These are phyloP conservation scores for Chaetoceros muelleri DNA, from an alignment of 108 stramenopile genomes.

Conservation along the genomic window DNA sequence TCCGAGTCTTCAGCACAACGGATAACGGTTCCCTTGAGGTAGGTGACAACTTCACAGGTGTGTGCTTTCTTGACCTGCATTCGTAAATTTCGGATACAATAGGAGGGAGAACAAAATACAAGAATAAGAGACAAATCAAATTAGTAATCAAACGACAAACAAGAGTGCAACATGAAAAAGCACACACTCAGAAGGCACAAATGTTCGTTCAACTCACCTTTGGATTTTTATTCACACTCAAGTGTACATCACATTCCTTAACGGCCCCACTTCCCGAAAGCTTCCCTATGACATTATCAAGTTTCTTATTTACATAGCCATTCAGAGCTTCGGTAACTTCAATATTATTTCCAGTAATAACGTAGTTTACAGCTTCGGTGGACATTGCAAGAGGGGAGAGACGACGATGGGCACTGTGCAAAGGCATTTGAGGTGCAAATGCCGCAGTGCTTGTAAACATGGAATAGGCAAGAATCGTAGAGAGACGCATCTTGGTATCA, in stretches of 20 bases:
- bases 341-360: constrained; percentile 75
- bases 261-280: constrained; percentile 45
- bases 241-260: constrained; percentile 64
- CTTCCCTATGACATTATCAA: constrained; percentile 65
- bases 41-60: constrained; percentile 67
- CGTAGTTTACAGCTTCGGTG: constrained; percentile 44
- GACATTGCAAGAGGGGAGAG: constrained; percentile 12
- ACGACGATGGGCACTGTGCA: not conserved
- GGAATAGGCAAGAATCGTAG: not conserved
- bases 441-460: not conserved
- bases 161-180: not conserved
- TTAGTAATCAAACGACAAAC: not conserved
- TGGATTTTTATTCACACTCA: constrained; percentile 78
- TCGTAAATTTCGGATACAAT: not conserved
- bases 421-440: constrained; percentile 1
- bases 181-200: not conserved
- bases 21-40: constrained; percentile 69
- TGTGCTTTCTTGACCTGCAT: constrained; percentile 71
- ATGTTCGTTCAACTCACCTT: constrained; percentile 37
- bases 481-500: not conserved
- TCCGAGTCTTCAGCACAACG: constrained; percentile 52
- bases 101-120: no score
- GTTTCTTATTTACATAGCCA: constrained; percentile 63
- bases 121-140: not conserved
- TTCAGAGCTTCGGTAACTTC: constrained; percentile 67